Conservation (phyloP, 495 filamentous ascomycete genomes). For the Penicillium manginii region DNA sequence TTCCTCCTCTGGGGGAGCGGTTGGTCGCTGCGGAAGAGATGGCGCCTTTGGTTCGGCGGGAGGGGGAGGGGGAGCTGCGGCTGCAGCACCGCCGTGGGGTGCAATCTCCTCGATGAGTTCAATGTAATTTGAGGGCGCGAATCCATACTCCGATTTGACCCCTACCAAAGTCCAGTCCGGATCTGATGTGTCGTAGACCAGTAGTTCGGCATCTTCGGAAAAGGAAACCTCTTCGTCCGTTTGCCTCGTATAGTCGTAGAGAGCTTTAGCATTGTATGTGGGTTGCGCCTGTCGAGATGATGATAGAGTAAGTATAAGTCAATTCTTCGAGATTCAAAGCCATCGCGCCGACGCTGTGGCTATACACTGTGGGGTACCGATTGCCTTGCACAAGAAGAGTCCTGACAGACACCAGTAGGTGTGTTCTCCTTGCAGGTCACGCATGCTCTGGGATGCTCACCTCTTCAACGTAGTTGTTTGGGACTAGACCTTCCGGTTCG, state of each 20-base stretch:
- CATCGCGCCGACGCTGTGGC: background rate
- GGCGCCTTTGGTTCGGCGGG: constrained; percentile 37
- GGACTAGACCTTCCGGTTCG: constrained; percentile 90
- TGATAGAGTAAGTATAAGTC: constrained; percentile 19
- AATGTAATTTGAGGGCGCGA: constrained; percentile 97
- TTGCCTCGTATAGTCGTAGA: constrained; percentile 96
- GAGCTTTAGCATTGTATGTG: constrained; percentile 72
- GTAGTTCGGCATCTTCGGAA: constrained; percentile 80
- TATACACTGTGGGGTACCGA: background rate
- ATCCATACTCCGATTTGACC: constrained; percentile 83
- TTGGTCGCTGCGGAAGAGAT: constrained; percentile 44
- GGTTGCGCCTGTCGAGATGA: constrained; percentile 64
- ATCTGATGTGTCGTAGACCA: constrained; percentile 88
- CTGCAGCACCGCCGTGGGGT: constrained; percentile 22
- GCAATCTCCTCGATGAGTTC: constrained; percentile 57
- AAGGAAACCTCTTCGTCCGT: constrained; percentile 98
- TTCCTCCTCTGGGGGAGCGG: constrained; percentile 29
- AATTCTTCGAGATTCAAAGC: background rate
- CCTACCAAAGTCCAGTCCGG: constrained; percentile 97
- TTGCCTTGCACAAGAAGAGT: background rate
- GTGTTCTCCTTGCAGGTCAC: background rate
- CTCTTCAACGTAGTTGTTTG: constrained; percentile 96
- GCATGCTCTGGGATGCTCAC: constrained; percentile 55
- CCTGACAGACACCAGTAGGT: background rate
- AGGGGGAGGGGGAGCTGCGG: constrained; percentile 32